A percentile compares a stretch with the other conserved stretches of the same genome.
Evolutionary conservation across 805 yeast species (phyloP).

Genomic region (Yamadazyma paraphyllophila): DNA sequence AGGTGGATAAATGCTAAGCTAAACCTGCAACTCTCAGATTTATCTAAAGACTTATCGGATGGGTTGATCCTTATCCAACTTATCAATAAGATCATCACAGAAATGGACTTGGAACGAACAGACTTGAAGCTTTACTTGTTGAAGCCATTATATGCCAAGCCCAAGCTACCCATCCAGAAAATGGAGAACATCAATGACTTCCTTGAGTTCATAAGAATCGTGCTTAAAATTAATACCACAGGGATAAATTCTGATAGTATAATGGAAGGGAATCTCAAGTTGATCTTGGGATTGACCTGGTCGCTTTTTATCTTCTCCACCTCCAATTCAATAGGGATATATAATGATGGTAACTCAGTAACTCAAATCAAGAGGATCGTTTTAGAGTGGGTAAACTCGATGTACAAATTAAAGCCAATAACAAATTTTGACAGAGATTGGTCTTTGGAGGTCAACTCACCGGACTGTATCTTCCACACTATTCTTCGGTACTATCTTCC

Average conservation of each 20-base stretch:
- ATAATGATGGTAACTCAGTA: slow-evolving; percentile 24
- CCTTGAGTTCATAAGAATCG: slow-evolving; percentile 40
- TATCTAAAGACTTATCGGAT: slow-evolving; percentile 35
- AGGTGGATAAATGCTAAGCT: slow-evolving; percentile 49
- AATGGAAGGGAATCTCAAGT: slow-evolving; percentile 46
- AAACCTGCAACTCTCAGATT: slow-evolving; percentile 16
- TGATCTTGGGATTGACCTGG: slow-evolving; percentile 51
- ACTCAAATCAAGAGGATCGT: slow-evolving; percentile 31
- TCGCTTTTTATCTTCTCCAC: slow-evolving; percentile 43
- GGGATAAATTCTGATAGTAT: slow-evolving; percentile 51
- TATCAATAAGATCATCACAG: slow-evolving; percentile 29
- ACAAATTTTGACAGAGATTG: slow-evolving; percentile 55
- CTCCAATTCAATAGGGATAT: slow-evolving; percentile 19
- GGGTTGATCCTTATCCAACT: slow-evolving; percentile 41
- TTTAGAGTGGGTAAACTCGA: slow-evolving; percentile 52
- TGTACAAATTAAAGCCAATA: slow-evolving; percentile 22
- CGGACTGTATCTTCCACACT: slow-evolving; percentile 44
- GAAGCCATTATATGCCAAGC: slow-evolving; percentile 33
- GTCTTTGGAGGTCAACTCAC: slow-evolving; percentile 49
- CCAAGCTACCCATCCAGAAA: slow-evolving; percentile 43
- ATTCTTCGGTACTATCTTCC: slow-evolving; percentile 28
- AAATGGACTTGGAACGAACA: slow-evolving; percentile 15
- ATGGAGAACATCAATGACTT: slow-evolving; percentile 46
- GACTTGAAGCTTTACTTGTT: slow-evolving; percentile 22
- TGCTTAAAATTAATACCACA: slow-evolving; percentile 39